phyloP scores from a whole-genome alignment of 2,329 filamentous ascomycete species.

The Fusarium udum region DNA sequence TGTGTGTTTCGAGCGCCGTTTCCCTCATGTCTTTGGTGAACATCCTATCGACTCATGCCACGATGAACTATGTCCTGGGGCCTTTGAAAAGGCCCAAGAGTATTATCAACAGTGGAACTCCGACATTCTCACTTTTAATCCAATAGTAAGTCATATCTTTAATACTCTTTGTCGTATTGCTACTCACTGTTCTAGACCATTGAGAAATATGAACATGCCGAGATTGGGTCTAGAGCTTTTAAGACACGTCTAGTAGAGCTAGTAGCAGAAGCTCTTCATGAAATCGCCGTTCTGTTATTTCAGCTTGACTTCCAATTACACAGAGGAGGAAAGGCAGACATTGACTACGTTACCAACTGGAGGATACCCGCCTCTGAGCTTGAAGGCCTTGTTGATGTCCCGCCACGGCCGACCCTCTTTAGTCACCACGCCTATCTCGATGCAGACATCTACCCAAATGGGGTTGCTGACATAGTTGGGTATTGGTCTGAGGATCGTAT shows the following conservation, averaged over 20 bases:
- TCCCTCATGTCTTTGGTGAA: neutral
- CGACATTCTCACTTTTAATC: neutral
- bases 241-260: neutral
- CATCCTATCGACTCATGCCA: neutral
- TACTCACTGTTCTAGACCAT: neutral
- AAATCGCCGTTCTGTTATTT: neutral
- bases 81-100: neutral
- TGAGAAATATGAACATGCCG: neutral
- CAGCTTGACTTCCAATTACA: neutral
- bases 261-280: neutral
- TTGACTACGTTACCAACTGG: neutral
- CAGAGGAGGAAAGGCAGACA: neutral
- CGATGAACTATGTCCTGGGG: neutral
- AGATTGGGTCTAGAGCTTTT: neutral
- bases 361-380: neutral
- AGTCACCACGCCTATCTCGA: neutral
- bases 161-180: neutral
- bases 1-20: neutral
- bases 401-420: neutral
- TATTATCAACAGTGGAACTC: neutral
- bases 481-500: neutral
- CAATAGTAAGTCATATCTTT: neutral
- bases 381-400: neutral
- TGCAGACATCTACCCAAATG: neutral
- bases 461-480: neutral